Evolutionary conservation across 1,284 basidiomycete genomes (phyloP).

Genomic region (Inonotus obliquus): DNA sequence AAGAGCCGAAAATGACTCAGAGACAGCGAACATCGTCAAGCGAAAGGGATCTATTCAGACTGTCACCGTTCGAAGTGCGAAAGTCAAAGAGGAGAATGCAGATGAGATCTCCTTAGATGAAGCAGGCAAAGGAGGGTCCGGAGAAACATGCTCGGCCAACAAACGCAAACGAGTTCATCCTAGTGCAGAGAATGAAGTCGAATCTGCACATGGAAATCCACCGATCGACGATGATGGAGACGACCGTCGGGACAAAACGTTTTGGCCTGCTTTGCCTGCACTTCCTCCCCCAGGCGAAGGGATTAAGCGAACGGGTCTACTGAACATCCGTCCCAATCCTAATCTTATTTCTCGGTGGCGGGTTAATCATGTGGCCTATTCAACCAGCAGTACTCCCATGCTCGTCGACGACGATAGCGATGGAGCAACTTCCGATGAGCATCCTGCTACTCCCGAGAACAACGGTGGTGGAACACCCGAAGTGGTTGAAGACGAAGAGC

Average conservation of each 20-base stretch:
- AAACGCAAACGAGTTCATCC: background rate
- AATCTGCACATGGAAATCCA: background rate
- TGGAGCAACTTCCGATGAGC: conserved; percentile 14
- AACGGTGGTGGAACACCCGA: conserved; percentile 11
- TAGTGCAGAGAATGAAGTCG: background rate
- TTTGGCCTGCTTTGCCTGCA: conserved; percentile 14
- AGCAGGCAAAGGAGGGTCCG: conserved; percentile 8
- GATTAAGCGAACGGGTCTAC: conserved; percentile 9
- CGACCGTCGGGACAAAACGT: conserved; percentile 18
- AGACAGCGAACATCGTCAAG: conserved; percentile 25
- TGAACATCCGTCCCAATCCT: conserved; percentile 17
- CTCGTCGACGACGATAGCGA: conserved; percentile 19
- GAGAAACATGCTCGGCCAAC: background rate
- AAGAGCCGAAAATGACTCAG: background rate
- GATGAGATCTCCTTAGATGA: conserved; percentile 22
- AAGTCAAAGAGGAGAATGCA: conserved; percentile 25
- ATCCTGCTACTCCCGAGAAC: conserved; percentile 17
- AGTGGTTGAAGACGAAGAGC: background rate
- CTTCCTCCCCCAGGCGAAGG: conserved; percentile 8
- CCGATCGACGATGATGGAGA: conserved; percentile 14
- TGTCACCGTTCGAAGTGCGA: conserved; percentile 27
- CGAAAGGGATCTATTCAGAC: conserved; percentile 15
- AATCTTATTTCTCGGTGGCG: conserved; percentile 16
- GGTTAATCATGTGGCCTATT: conserved; percentile 2
- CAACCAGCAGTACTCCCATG: conserved; percentile 14